Percentiles rank a stretch among this genome's conserved stretches.
Evolutionary conservation across 179 eudicot species (phyloP).

Genomic region (Corrigiola litoralis): DNA sequence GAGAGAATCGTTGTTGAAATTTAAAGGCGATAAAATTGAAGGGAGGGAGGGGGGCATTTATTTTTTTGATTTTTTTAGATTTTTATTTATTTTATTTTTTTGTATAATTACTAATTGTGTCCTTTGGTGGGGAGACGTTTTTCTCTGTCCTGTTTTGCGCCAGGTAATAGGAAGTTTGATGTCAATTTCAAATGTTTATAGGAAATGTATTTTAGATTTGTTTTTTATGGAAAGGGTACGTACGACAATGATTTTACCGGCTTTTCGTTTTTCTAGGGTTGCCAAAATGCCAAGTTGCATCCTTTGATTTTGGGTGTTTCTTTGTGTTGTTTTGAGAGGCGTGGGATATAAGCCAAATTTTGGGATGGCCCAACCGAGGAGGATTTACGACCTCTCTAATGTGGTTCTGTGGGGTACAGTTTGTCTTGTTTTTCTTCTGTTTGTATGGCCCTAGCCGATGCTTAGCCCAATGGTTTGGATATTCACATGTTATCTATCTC

Average conservation of each 20-base stretch:
- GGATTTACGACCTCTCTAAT: too few species aligned
- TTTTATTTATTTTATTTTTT: not conserved
- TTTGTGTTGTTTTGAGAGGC: too few species aligned
- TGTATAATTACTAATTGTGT: not conserved
- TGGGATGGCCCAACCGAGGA: too few species aligned
- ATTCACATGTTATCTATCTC: too few species aligned
- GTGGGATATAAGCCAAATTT: too few species aligned
- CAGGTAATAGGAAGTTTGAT: not conserved
- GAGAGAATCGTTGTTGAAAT: not conserved
- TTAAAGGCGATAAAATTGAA: not conserved
- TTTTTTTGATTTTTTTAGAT: not conserved
- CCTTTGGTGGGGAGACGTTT: slow-evolving; percentile 2
- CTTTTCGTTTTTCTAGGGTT: not conserved
- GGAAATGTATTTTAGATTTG: not conserved
- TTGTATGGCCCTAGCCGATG: too few species aligned
- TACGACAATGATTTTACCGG: not conserved
- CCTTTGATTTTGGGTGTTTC: too few species aligned
- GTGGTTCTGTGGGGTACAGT: too few species aligned
- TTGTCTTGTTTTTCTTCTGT: too few species aligned
- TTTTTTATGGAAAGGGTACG: not conserved
- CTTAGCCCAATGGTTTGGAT: too few species aligned
- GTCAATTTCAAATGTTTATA: not conserved
- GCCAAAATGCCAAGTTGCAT: not conserved
- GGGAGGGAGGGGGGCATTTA: slow-evolving; percentile 6
- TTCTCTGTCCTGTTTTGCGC: slow-evolving; percentile 17